These are phyloP conservation scores for Venturia carpophila DNA, from an alignment of 2,329 filamentous ascomycete species.

Conservation along the genomic window DNA sequence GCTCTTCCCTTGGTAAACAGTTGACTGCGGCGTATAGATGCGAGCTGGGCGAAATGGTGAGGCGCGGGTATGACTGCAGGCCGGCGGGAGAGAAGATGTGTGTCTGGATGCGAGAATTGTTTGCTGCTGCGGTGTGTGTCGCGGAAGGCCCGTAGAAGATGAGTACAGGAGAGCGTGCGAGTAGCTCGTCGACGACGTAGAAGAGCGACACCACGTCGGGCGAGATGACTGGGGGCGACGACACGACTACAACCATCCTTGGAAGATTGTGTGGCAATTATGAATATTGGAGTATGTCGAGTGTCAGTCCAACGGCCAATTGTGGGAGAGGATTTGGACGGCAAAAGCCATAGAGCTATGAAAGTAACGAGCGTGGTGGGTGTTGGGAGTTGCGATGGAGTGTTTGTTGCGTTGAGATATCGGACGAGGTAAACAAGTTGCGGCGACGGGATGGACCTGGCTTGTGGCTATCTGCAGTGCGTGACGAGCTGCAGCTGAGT, in stretches of 20 bases:
- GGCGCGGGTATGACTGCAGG: constrained; percentile 78
- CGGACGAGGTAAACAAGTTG: background rate
- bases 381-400: background rate
- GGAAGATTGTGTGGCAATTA: background rate
- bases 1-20: constrained; percentile 83
- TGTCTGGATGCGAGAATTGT: constrained; percentile 88
- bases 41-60: constrained; percentile 89
- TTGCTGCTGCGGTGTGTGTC: constrained; percentile 69
- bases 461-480: background rate
- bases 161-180: constrained; percentile 72
- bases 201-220: constrained; percentile 79
- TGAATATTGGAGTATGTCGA: background rate
- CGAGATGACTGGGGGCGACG: constrained; percentile 67
- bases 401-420: background rate
- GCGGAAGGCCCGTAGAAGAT: constrained; percentile 90
- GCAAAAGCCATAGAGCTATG: constrained; percentile 7
- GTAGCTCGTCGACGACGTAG: constrained; percentile 76
- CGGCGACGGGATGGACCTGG: background rate
- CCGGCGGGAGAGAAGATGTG: constrained; percentile 88
- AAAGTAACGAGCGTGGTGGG: background rate
- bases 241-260: constrained; percentile 75
- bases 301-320: background rate
- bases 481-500: background rate
- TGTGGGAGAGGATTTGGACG: background rate
- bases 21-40: constrained; percentile 85